Base-by-base conservation (phyloP, 1,139 yeast species). In the Chernovozyma sophiae-reginae region DNA sequence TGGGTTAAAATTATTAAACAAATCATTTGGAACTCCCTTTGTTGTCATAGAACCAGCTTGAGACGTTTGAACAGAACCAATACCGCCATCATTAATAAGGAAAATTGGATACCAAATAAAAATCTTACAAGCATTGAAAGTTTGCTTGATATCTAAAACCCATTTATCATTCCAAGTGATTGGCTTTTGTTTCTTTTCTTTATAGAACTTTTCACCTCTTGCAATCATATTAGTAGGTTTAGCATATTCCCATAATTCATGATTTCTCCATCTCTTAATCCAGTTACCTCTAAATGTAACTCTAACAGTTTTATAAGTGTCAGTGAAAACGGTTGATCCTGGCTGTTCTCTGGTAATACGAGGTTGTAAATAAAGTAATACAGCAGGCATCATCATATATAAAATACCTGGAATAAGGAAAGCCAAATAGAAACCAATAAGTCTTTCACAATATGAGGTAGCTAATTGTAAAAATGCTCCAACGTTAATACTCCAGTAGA, bases 391-490 rank as follows among this genome's bases (percentile, higher is more conserved):
- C 29, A 68, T 32, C 42, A 73, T 48, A 51, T 77, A 78, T 35
- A 77, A 51, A 34, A 75, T 49, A 38, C 75, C 72, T 31, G 85
- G 84, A 30, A 77, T 58, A 47, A 81, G 64, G 61, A 69, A 85
- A 2, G 90, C 92, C 29, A 81, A 72, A 90, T 90, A 85, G 64
- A 76, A 85, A 32, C 90, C 94, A 45, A 80, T 69, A 44, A 75
- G 60, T 55, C 81, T 70, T 48, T 82, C 92, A 51, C 79, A 62
- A 53, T 82, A 81, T 5, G 92, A 79, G 19, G 95, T 83, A 31
- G 90, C 89, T 45, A 86, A 71, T 42, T 85, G 82, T 43, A 86
- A 74, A 49, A 86, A 72, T 8, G 94, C 80, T 37, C 96, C 96
- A 47, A 84, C 64, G 56, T 87, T 87, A 56, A 86, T 82, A 53